Evolutionary conservation across 2,329 filamentous ascomycete species (phyloP).

Genomic region (Xylariaceae sp.): DNA sequence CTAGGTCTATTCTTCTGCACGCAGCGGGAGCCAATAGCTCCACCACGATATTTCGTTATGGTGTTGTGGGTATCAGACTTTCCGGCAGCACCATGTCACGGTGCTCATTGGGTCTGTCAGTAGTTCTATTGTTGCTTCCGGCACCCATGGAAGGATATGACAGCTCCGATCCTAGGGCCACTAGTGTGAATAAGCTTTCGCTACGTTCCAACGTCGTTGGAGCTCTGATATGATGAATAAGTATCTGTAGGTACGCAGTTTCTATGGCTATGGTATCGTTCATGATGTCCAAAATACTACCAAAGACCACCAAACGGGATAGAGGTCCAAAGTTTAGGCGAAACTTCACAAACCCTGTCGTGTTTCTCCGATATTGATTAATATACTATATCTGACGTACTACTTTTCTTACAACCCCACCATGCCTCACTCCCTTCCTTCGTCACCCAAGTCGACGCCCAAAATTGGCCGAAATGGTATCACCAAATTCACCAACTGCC

Average conservation of each 20-base stretch:
- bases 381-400: neutral
- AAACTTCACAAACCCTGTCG: constrained; percentile 22
- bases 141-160: constrained; percentile 8
- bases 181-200: constrained; percentile 6
- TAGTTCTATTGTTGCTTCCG: constrained; percentile 17
- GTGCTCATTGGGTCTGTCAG: constrained; percentile 18
- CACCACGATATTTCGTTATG: constrained; percentile 9
- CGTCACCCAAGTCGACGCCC: constrained; percentile 44
- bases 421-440: constrained; percentile 31
- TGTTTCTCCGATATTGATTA: neutral
- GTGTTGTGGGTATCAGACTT: constrained; percentile 9
- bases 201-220: constrained; percentile 5
- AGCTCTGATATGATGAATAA: constrained; percentile 26
- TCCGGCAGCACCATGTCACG: neutral
- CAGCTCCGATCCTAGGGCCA: constrained; percentile 1
- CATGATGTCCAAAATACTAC: constrained; percentile 30
- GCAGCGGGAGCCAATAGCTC: constrained; percentile 14
- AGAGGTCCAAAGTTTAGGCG: constrained; percentile 27
- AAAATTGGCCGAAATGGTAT: constrained; percentile 50
- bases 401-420: neutral
- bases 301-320: constrained; percentile 26
- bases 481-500: constrained; percentile 87
- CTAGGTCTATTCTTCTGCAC: neutral
- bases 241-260: constrained; percentile 25
- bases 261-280: constrained; percentile 19